These are phyloP conservation scores for Myxozyma neotropica DNA, from an alignment of 805 yeast genomes.

Conservation along the genomic window DNA sequence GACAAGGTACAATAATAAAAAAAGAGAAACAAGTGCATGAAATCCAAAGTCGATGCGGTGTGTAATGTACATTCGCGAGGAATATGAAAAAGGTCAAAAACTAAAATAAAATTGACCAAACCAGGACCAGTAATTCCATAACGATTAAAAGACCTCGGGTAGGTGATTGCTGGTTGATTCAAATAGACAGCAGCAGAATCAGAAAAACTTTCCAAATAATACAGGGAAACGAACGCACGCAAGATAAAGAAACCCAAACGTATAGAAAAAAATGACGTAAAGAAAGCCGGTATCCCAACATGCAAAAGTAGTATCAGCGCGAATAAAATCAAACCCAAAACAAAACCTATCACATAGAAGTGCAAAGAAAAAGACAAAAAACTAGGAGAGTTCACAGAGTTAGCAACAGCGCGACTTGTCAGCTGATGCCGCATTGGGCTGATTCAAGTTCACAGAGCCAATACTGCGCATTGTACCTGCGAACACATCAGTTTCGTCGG, in stretches of 20 bases:
- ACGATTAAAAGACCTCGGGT: too few species aligned
- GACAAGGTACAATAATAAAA: neutral
- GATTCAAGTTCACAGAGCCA: constrained; percentile 25
- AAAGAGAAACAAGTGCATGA: too few species aligned
- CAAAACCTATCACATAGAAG: too few species aligned
- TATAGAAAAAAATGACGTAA: neutral
- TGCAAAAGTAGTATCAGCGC: too few species aligned
- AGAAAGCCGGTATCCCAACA: too few species aligned
- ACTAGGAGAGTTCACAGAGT: too few species aligned
- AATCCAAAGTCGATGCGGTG: too few species aligned
- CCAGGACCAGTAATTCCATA: neutral
- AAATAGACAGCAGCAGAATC: too few species aligned
- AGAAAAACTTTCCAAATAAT: too few species aligned
- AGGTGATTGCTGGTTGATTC: too few species aligned
- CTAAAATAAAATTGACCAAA: neutral
- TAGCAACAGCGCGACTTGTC: constrained; percentile 20
- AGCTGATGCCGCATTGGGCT: constrained; percentile 4
- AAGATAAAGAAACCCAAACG: neutral
- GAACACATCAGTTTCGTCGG: constrained; percentile 14
- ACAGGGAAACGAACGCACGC: neutral
- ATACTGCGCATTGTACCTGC: constrained; percentile 25
- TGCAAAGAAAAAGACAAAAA: neutral
- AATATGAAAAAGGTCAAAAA: neutral
- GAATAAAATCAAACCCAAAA: too few species aligned
- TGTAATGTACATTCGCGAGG: neutral